Base-by-base conservation (phyloP, 331 rosid species). In the Malus hybrid region DNA sequence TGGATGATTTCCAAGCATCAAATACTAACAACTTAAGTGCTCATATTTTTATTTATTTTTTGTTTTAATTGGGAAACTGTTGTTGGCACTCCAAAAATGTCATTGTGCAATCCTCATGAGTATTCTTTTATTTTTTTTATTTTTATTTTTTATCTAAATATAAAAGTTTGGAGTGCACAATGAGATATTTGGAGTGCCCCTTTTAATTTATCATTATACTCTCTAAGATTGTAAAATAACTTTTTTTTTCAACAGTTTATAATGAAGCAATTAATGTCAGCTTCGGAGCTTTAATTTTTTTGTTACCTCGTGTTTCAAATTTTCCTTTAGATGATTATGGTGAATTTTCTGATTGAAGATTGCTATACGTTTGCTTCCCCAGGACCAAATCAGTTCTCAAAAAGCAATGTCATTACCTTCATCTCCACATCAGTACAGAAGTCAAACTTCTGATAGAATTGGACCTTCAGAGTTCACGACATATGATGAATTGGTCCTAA, bases 401-500 rank as follows among this genome's bases (percentile, higher is more conserved):
- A 95, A 90, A 80, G 99, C 98, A 76, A 84, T 90, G 44, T 95
- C 99, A 6, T 84, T 95, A 76, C 99, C 99, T 29, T 83, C 99
- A 61, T 95, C 98, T 56, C 99, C 98, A 9, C 97, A 95, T 77
- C 92, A 84, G 60, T 95, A 95, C 79, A 83, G 89, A 81, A 82
- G 82, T 76, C 92, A 87, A 76, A 78, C 89, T 53, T 88, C 96
- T 50, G 91, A 77, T 80, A 81, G 88, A 84, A 71, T 83, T 26
- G 93, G 86, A 60, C 80, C 84, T 73, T 90, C 92, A 6, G 82
- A 84, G 65, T 86, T 75, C 24, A 77, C 79, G 32, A 81, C 55
- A 64, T 82, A 82, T 80, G 88, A 88, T 79, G 97, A 86, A 84
- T 62, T 87, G 82, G 88, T 88, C 77, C 84, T 89, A 22, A 90